Base-by-base conservation (phyloP, 148 eudicot genomes). In the Rhododendron henanense region DNA sequence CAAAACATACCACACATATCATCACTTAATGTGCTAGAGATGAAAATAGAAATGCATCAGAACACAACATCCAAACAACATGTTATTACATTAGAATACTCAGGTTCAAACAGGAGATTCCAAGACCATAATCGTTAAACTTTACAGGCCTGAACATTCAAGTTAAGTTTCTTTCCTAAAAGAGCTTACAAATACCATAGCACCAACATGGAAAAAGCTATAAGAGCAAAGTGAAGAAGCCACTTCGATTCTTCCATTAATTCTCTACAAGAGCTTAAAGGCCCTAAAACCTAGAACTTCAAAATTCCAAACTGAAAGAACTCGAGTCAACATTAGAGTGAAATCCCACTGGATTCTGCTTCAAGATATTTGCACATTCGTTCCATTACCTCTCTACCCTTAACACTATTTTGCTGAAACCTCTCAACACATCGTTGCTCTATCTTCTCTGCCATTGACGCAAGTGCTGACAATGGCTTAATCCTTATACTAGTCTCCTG, bases 301-400 rank as follows among this genome's bases (percentile, higher is more conserved):
- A 80, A 86, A 71, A 59, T 45, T 28, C 19, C 37, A 18, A 65
- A 65, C 53, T 33, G 75, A 28, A 75, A 25, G 73, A 35, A 10
- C 33, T 18, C 3, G 74, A 63, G 21, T 23, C 84, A 37, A 74
- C 80, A 82, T 90, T 86, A 94, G 51, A 90, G 83, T 28, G 98
- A 91, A 31, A 95, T 92, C 50, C 98, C 97, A 16, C 91, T 33
- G 35, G 99, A 95, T 88, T 95, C 99, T 87, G 98, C 97, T 94
- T 96, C 99, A 50, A 96, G 94, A 89, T 96, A 95, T 93, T 95
- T 95, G 83, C 99, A 96, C 86, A 96, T 96, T 90, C 98, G 93
- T 91, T 96, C 99, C 99, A 96, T 96, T 79, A 95, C 99, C 88
- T 96, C 98, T 84, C 99, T 95, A 48, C 99, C 99, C 86, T 96